Percentiles rank a stretch among this genome's conserved stretches.
Evolutionary conservation across 2,329 filamentous ascomycete species (phyloP).

Genomic region (Neofusicoccum parvum): DNA sequence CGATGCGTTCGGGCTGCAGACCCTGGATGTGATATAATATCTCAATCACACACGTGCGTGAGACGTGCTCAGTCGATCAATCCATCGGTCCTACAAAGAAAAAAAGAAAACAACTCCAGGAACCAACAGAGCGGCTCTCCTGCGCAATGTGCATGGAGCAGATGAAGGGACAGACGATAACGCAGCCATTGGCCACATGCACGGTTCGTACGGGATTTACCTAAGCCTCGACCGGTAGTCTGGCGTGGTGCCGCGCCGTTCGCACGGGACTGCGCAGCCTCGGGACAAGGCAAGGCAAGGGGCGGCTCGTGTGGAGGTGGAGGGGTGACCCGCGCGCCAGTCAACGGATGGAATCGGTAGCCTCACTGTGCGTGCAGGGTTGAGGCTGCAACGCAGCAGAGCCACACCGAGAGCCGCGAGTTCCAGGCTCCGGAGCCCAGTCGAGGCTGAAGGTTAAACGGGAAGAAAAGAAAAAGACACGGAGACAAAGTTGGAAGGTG

Average conservation of each 20-base stretch:
- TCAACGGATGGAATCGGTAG: background rate
- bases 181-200: background rate
- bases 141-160: background rate
- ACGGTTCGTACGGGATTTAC: background rate
- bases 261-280: background rate
- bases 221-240: background rate
- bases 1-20: background rate
- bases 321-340: background rate
- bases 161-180: background rate
- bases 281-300: background rate
- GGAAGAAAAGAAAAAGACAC: no score
- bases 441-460: no score
- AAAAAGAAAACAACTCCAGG: conserved; percentile 1
- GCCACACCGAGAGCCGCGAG: background rate
- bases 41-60: no score
- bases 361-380: background rate
- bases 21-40: background rate
- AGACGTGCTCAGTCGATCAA: no score
- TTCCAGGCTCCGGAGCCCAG: background rate
- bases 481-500: no score
- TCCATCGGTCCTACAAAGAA: no score
- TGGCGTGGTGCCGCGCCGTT: background rate
- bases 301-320: background rate
- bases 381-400: background rate
- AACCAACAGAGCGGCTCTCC: background rate